Evolutionary conservation across 306 rosid genomes (phyloP), one percentile per base, ranked within the genome.

Genomic region (Oxytropis ochrocephala): DNA sequence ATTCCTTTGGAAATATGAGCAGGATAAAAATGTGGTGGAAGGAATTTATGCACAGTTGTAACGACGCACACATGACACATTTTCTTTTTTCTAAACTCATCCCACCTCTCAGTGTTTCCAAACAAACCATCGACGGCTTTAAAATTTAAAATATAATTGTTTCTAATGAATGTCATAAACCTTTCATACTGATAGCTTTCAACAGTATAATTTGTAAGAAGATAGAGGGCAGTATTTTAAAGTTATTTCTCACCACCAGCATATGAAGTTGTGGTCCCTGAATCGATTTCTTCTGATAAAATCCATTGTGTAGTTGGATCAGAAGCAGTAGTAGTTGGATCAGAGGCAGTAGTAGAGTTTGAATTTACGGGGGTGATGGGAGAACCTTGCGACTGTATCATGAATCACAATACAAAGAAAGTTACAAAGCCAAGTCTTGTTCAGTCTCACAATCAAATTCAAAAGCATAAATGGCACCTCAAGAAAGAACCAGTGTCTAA

Each of bases 241-340:
- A 74, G 24, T 75, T 76, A 78, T 72, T 79, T 78, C 88, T 83
- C 83, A 62, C 85, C 87, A 67, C 70, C 80, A 81, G 67, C 30
- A 75, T 69, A 78, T 57, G 78, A 62, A 67, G 77, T 81, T 51
- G 70, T 76, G 76, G 80, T 73, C 70, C 86, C 88, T 11, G 97
- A 84, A 77, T 89, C 92, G 75, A 80, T 85, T 80, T 95, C 96
- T 61, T 95, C 97, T 16, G 92, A 81, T 79, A 80, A 46, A 78
- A 81, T 58, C 86, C 70, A 81, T 5, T 85, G 88, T 68, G 86
- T 78, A 64, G 83, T 43, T 35, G 91, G 89, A 41, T 88, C 87
- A 72, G 96, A 85, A 76, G 67, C 78, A 69, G 89, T 80, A 80
- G 92, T 83, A 62, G 89, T 43, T 35, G 91, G 89, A 41, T 88